Evolutionary conservation across 208 protist genomes (phyloP), one percentile per base, ranked within the genome.

Genomic region (Wallacemonas sp.): DNA sequence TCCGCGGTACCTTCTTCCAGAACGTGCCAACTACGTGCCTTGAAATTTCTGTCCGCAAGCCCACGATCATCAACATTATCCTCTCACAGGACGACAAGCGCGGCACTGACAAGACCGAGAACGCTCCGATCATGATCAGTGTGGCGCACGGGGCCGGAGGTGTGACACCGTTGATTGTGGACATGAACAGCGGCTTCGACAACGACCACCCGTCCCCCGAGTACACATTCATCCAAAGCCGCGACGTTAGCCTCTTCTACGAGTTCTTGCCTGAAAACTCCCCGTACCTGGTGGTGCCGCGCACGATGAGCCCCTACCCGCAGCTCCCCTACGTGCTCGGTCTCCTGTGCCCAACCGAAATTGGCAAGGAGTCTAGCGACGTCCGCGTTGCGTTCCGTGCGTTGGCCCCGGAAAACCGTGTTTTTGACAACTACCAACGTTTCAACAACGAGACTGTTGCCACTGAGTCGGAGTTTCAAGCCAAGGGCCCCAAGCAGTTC

Each of bases 61-160:
- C 78, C 21, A 73, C 78, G 42, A 70, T 81, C 33, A 62, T 90
- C 54, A 86, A 72, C 65, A 27, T 92, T 26, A 75, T 83, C 32
- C 78, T 94, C 21, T 86, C 80, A 0, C 85, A 94, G 66, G 81
- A 91, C 22, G 86, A 93, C 71, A 73, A 80, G 45, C 89, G 85
- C 55, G 89, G 86, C 27, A 91, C 81, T 0, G 65, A 72, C 54
- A 85, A 85, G 71, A 29, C 39, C 10, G 83, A 85, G 42, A 72
- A 89, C 67, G 59, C 79, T 6, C 81, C 88, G 22, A 78, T 94
- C 58, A 89, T 94, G 85, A 79, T 94, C 62, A 89, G 78, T 58
- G 61, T 94, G n/a, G 83, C 83, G 1, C 78, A 90, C 53, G 78
- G 85, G 30, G 67, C 63, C 50, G 85, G 83, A 13, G 67, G 34